Evolutionary conservation across 2,329 filamentous ascomycete genomes (phyloP).

Genomic region (Sporothrix curviconia): DNA sequence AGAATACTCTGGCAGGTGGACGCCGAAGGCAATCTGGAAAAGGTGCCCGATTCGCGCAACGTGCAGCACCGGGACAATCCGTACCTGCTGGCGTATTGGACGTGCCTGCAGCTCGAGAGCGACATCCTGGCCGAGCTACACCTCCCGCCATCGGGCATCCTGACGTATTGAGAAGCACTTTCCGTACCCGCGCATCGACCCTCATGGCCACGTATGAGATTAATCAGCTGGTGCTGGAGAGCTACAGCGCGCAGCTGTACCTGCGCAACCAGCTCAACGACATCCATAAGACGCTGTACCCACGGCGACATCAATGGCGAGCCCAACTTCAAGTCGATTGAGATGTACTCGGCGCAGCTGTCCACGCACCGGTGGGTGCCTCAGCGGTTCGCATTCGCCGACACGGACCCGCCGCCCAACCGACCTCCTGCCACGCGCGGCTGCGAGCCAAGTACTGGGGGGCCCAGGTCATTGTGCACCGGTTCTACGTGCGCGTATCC

Average conservation of each 20-base stretch:
- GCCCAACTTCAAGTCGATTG: conserved; percentile 39
- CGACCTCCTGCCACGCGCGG: conserved; percentile 74
- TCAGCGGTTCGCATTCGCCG: conserved; percentile 46
- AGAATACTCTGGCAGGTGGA: conserved; percentile 24
- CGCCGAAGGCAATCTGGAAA: neutral
- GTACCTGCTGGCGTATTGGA: conserved; percentile 79
- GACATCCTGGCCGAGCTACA: conserved; percentile 86
- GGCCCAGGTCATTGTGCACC: conserved; percentile 79
- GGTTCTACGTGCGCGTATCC: conserved; percentile 61
- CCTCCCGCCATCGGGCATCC: conserved; percentile 53
- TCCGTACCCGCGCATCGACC: conserved; percentile 56
- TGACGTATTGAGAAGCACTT: conserved; percentile 59
- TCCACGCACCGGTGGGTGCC: conserved; percentile 39
- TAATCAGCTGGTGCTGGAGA: conserved; percentile 44
- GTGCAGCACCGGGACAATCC: conserved; percentile 51
- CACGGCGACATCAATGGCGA: conserved; percentile 22
- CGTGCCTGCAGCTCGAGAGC: conserved; percentile 68
- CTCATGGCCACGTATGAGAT: conserved; percentile 39
- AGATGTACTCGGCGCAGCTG: conserved; percentile 30
- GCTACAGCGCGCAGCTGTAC: conserved; percentile 58
- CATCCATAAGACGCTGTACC: conserved; percentile 53
- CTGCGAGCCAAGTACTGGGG: conserved; percentile 94
- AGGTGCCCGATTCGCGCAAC: conserved; percentile 20
- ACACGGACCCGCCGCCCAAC: conserved; percentile 58
- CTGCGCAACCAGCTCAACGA: conserved; percentile 58